Percentiles rank a stretch among this genome's conserved stretches.
These are phyloP conservation scores for Podochytrium sp. DNA, from an alignment of 192 early-diverging fungal genomes.

Conservation along the genomic window DNA sequence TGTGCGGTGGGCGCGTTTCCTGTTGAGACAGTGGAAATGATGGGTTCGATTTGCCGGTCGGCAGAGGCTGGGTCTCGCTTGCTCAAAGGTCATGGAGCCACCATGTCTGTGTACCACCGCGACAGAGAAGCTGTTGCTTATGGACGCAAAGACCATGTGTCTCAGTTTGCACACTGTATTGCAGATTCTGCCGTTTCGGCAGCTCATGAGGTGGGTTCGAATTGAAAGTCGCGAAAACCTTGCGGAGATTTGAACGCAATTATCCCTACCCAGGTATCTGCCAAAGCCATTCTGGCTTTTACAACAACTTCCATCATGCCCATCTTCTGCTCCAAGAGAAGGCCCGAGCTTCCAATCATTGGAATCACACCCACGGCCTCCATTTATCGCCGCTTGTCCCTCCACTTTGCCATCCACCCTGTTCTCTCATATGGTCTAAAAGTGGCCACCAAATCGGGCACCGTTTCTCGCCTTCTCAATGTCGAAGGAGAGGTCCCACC, in stretches of 20 bases:
- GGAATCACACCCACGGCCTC: slow-evolving; percentile 50
- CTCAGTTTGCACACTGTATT: slow-evolving; percentile 52
- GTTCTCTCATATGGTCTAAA: slow-evolving; percentile 38
- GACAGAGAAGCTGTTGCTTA: slow-evolving; percentile 15
- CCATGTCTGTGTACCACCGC: slow-evolving; percentile 5
- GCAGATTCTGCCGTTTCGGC: slow-evolving; percentile 60
- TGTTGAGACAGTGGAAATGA: slow-evolving; percentile 58
- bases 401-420: slow-evolving; percentile 49
- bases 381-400: slow-evolving; percentile 44
- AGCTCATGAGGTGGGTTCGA: slow-evolving; percentile 41
- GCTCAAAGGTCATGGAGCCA: slow-evolving; percentile 17
- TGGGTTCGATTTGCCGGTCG: slow-evolving; percentile 49
- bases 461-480: neutral
- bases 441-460: slow-evolving; percentile 2
- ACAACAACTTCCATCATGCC: slow-evolving; percentile 43
- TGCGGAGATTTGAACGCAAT: no score
- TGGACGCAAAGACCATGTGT: slow-evolving; percentile 25
- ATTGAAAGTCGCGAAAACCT: no score
- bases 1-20: slow-evolving; percentile 56
- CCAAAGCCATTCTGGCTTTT: slow-evolving; percentile 51
- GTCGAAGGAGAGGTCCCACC: slow-evolving; percentile 7
- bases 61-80: slow-evolving; percentile 46
- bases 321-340: slow-evolving; percentile 49
- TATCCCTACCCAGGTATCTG: slow-evolving; percentile 36
- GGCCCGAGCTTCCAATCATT: slow-evolving; percentile 48